A percentile compares a stretch with the other conserved stretches of the same genome.
These are phyloP conservation scores for Mycena citricolor DNA, from an alignment of 1,284 basidiomycete genomes.

Conservation along the genomic window DNA sequence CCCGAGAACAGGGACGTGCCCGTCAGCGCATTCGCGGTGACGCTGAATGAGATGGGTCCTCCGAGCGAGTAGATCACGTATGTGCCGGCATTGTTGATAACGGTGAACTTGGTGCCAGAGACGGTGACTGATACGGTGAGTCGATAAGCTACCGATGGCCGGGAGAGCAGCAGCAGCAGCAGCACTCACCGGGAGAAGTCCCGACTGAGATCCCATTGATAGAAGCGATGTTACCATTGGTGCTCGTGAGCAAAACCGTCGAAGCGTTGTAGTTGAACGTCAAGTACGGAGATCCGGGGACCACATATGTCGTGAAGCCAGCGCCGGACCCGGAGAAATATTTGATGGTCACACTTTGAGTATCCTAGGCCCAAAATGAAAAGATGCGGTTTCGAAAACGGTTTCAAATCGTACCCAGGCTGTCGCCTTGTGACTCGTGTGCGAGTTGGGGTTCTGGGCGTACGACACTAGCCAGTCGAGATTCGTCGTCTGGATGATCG, in stretches of 20 bases:
- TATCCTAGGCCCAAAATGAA: slow-evolving; percentile 28
- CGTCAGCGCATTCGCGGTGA: slow-evolving; percentile 26
- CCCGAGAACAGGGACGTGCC: slow-evolving; percentile 34
- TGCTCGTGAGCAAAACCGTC: slow-evolving; percentile 32
- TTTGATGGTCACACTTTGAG: slow-evolving; percentile 34
- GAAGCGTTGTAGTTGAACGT: slow-evolving; percentile 32
- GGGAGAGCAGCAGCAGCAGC: neutral
- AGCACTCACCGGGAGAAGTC: slow-evolving; percentile 19
- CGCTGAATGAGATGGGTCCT: slow-evolving; percentile 30
- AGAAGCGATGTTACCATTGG: slow-evolving; percentile 30
- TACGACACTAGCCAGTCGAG: slow-evolving; percentile 36
- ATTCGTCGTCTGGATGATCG: slow-evolving; percentile 33
- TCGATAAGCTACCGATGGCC: neutral
- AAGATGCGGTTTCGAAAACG: neutral
- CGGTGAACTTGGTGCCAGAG: slow-evolving; percentile 30
- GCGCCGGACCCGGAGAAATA: slow-evolving; percentile 33
- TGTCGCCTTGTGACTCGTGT: slow-evolving; percentile 31
- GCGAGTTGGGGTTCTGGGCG: slow-evolving; percentile 31
- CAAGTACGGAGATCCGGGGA: slow-evolving; percentile 36
- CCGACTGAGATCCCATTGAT: slow-evolving; percentile 28
- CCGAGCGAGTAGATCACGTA: slow-evolving; percentile 35
- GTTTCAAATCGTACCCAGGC: slow-evolving; percentile 28
- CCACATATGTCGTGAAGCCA: slow-evolving; percentile 31
- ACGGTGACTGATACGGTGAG: slow-evolving; percentile 27
- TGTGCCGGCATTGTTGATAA: slow-evolving; percentile 30